Conservation (phyloP, 352 stramenopile species). For the Globisporangium rhizosaccharum region DNA sequence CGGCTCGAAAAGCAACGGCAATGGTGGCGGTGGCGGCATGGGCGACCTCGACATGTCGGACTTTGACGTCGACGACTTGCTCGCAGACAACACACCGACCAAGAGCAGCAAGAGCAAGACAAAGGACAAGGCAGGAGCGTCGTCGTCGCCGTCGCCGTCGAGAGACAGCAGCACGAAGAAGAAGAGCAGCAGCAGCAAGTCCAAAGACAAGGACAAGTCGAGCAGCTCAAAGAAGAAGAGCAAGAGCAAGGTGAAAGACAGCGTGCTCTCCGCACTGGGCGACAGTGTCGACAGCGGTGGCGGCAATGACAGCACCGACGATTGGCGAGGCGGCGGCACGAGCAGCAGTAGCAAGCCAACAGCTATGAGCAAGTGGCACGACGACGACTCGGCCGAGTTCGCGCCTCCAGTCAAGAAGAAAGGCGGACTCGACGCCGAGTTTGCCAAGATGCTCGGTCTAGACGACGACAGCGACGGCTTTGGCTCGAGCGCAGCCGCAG, state of each 20-base stretch:
- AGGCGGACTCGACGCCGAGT: conserved; percentile 46
- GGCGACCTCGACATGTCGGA: conserved; percentile 17
- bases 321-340: conserved; percentile 7
- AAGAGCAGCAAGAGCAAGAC: conserved; percentile 7
- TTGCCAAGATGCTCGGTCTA: conserved; percentile 57
- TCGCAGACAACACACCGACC: conserved; percentile 27
- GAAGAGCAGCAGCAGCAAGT: conserved; percentile 18
- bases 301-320: conserved; percentile 13
- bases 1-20: neutral
- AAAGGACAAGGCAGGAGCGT: conserved; percentile 10
- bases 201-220: conserved; percentile 22
- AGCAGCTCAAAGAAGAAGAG: conserved; percentile 15
- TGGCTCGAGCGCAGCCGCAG: neutral
- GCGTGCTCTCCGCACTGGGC: conserved; percentile 9
- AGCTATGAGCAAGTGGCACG: conserved; percentile 16
- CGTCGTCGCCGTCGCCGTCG: conserved; percentile 12
- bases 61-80: conserved; percentile 40
- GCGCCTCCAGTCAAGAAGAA: conserved; percentile 32
- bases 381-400: conserved; percentile 21
- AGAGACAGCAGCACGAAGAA: conserved; percentile 26
- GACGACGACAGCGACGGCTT: conserved; percentile 44
- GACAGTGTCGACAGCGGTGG: conserved; percentile 24
- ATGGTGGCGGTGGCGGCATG: conserved; percentile 7
- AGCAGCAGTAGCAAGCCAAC: conserved; percentile 22
- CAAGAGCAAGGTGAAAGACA: conserved; percentile 40